A percentile compares a stretch with the other conserved stretches of the same genome.
Evolutionary conservation across 768 basidiomycete genomes (phyloP).

Genomic region (Boletus coccyginus): DNA sequence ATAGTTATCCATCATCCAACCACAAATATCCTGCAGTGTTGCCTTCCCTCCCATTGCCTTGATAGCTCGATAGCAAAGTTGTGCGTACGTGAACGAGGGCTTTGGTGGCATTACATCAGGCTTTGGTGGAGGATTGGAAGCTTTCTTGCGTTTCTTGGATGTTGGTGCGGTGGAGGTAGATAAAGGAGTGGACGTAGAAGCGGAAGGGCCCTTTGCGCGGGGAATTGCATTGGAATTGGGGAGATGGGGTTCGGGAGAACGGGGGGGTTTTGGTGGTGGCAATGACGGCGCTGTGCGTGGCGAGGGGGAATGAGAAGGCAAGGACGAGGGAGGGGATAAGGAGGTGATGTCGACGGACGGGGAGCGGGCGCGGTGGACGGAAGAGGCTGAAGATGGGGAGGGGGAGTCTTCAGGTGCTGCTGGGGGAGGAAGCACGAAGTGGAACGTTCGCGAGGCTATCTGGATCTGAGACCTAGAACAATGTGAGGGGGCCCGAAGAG

Average conservation of each 20-base stretch:
- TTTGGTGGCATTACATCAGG: constrained; percentile 84
- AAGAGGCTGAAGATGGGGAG: constrained; percentile 75
- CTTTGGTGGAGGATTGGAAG: constrained; percentile 40
- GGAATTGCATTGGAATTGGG: constrained; percentile 63
- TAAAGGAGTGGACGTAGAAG: constrained; percentile 22
- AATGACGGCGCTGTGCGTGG: constrained; percentile 45
- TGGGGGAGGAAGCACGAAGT: constrained; percentile 92
- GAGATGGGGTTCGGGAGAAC: constrained; percentile 49
- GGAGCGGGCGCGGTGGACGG: constrained; percentile 64
- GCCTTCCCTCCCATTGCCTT: constrained; percentile 78
- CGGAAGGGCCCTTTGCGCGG: constrained; percentile 35
- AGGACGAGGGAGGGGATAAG: constrained; percentile 78
- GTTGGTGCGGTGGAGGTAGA: constrained; percentile 19
- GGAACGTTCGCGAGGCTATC: constrained; percentile 95
- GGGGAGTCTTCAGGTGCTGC: constrained; percentile 77
- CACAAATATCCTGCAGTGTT: constrained; percentile 89
- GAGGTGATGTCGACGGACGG: constrained; percentile 83
- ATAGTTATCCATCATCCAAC: constrained; percentile 85
- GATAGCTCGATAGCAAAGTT: constrained; percentile 88
- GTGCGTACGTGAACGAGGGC: constrained; percentile 87
- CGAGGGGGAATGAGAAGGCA: constrained; percentile 73
- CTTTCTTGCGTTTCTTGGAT: constrained; percentile 75
- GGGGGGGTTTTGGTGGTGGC: constrained; percentile 44
- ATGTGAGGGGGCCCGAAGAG: constrained; percentile 9
- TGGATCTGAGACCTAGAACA: constrained; percentile 82